phyloP scores from a whole-genome alignment of 2,329 filamentous ascomycete species.

The Colletotrichum spaethianum region DNA sequence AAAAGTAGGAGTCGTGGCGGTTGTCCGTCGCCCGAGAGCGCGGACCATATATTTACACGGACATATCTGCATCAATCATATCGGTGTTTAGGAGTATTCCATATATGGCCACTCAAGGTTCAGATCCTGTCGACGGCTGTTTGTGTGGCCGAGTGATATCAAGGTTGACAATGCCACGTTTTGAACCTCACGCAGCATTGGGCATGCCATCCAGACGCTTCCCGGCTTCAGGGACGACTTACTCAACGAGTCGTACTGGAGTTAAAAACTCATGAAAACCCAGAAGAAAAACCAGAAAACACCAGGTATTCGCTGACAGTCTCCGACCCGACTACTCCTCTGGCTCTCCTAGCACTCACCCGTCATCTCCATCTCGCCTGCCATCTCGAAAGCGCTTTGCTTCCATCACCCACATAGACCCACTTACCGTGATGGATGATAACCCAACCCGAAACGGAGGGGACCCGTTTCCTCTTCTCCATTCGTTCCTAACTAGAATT shows the following conservation, averaged over 20 bases:
- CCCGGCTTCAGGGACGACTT: background rate
- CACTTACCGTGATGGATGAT: no score
- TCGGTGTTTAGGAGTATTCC: background rate
- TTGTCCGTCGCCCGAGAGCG: conserved; percentile 2
- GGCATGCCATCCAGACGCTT: background rate
- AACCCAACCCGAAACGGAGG: no score
- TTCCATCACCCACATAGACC: no score
- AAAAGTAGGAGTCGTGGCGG: conserved; percentile 18
- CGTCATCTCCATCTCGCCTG: no score
- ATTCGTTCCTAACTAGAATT: no score
- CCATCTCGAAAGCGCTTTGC: no score
- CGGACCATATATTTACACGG: conserved; percentile 30
- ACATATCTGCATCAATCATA: conserved; percentile 34
- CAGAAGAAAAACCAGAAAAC: background rate
- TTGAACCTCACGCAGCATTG: background rate
- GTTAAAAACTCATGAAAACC: background rate
- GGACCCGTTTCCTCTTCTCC: no score
- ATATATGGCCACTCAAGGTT: background rate
- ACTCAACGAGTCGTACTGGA: background rate
- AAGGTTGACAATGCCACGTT: background rate
- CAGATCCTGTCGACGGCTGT: background rate
- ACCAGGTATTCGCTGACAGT: background rate
- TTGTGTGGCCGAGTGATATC: background rate
- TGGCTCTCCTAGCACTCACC: no score
- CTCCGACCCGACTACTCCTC: background rate